Conservation (phyloP, 2,329 filamentous ascomycete species). For the Fusarium sp. region DNA sequence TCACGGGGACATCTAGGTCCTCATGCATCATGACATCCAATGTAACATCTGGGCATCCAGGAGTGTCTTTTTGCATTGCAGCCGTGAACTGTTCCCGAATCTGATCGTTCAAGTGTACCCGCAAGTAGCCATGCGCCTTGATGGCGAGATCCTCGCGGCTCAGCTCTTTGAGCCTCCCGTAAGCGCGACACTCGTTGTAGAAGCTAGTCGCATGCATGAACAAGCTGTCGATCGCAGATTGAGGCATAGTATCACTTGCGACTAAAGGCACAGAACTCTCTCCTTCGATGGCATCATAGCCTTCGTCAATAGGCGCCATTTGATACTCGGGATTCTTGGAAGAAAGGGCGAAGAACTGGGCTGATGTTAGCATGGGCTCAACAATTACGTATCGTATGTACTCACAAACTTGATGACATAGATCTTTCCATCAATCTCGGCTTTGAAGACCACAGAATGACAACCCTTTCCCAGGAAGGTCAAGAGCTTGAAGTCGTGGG, state of each 20-base stretch:
- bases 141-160: constrained; percentile 13
- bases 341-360: not conserved
- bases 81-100: constrained; percentile 1
- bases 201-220: constrained; percentile 11
- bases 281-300: not conserved
- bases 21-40: not conserved
- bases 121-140: constrained; percentile 21
- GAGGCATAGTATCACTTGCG: not conserved
- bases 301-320: not conserved
- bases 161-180: constrained; percentile 29
- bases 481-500: constrained; percentile 7
- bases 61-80: not conserved
- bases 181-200: constrained; percentile 30
- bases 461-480: rapidly evolving
- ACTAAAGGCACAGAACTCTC: rapidly evolving
- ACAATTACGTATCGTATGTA: rapidly evolving
- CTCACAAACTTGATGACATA: constrained; percentile 26
- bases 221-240: not conserved
- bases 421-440: constrained; percentile 4
- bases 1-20: not conserved
- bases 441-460: not conserved
- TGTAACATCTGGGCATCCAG: not conserved
- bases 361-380: not conserved
- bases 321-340: not conserved
- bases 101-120: not conserved